Conservation (phyloP, 2,329 filamentous ascomycete genomes). For the Apiospora sp. region DNA sequence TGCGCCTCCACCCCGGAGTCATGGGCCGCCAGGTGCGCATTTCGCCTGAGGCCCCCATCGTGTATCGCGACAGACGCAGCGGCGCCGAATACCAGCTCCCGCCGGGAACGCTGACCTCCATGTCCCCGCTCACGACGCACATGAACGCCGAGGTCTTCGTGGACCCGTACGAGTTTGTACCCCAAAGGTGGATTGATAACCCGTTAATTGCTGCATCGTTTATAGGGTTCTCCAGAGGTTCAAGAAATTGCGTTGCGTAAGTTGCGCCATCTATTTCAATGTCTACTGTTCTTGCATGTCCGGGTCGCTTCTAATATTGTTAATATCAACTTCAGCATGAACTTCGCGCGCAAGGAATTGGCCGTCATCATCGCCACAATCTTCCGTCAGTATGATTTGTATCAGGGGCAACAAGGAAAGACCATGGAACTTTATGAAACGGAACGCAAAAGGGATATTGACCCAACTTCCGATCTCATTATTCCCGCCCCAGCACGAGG, state of each 20-base stretch:
- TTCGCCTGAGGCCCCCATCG: too few species aligned
- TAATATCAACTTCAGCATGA: too few species aligned
- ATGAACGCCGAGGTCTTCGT: neutral
- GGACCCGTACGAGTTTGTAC: conserved; percentile 29
- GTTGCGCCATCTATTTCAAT: conserved; percentile 25
- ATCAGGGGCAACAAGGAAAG: conserved; percentile 31
- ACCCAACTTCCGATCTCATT: conserved; percentile 31
- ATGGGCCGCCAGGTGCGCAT: too few species aligned
- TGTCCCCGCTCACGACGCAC: neutral
- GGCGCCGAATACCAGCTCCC: too few species aligned
- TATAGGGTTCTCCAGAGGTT: conserved; percentile 31
- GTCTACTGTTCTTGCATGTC: too few species aligned
- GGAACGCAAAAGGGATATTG: conserved; percentile 33
- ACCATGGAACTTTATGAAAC: conserved; percentile 37
- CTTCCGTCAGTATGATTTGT: conserved; percentile 35
- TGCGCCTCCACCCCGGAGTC: too few species aligned
- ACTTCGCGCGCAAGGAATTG: conserved; percentile 34
- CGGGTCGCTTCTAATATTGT: too few species aligned
- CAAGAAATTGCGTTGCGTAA: conserved; percentile 37
- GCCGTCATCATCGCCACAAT: conserved; percentile 32
- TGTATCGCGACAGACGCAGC: too few species aligned
- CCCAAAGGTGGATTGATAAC: conserved; percentile 39
- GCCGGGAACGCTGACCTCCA: neutral
- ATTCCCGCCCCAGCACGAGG: conserved; percentile 35
- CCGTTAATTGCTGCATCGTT: conserved; percentile 29